Evolutionary conservation across 2,329 filamentous ascomycete species (phyloP).

Genomic region (Colletotrichum truncatum): DNA sequence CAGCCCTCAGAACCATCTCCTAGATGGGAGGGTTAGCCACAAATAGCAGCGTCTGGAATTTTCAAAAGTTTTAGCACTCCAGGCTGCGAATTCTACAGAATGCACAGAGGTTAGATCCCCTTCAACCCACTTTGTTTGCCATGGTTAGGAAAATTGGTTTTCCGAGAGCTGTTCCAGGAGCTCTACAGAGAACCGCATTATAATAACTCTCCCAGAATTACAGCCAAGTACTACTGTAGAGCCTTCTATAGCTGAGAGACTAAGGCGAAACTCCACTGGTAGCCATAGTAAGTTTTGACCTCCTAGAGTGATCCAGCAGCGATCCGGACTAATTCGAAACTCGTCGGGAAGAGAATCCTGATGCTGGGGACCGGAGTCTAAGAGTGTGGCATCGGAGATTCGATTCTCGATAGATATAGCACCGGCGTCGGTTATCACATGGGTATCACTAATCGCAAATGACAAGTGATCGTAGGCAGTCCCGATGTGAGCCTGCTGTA

Average conservation of each 20-base stretch:
- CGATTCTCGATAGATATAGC: neutral
- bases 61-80: neutral
- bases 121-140: neutral
- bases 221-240: neutral
- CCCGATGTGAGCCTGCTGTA: too few relatives aligned
- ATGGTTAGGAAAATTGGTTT: neutral
- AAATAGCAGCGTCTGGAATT: neutral
- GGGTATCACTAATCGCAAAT: neutral
- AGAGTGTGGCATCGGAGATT: too few relatives aligned
- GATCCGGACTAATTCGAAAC: neutral
- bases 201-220: neutral
- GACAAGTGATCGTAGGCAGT: neutral
- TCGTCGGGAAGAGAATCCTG: neutral
- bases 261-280: neutral
- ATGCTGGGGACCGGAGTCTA: too few relatives aligned
- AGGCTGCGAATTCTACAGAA: neutral
- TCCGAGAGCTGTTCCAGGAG: neutral
- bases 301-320: neutral
- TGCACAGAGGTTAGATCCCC: neutral
- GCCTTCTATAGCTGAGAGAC: neutral
- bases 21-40: too few relatives aligned
- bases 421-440: neutral
- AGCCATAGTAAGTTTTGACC: neutral
- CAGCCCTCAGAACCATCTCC: too few relatives aligned
- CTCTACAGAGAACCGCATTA: neutral